Evolutionary conservation across 345 rosid species (phyloP).

Genomic region (Brassica napus): Da-Ae NC_063440.1:17673001-17673500

Average conservation of each 20-base stretch:
- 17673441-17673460: neutral
- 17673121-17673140: constrained; percentile 41
- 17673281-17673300: neutral
- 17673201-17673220: neutral
- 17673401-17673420: neutral
- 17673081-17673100: constrained; percentile 41
- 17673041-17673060: constrained; percentile 31
- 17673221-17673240: constrained; percentile 8
- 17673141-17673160: constrained; percentile 28
- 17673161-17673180: constrained; percentile 28
- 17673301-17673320: neutral
- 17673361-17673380: neutral
- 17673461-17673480: too few species aligned
- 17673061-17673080: constrained; percentile 32
- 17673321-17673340: neutral
- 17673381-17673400: neutral
- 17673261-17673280: neutral
- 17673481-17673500: too few species aligned
- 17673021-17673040: constrained; percentile 25
- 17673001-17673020: constrained; percentile 31
- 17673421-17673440: neutral
- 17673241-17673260: neutral
- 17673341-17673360: neutral
- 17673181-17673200: neutral
- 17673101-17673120: constrained; percentile 30